A percentile compares a stretch with the other conserved stretches of the same genome.
phyloP scores from a whole-genome alignment of 495 filamentous ascomycete genomes.

The Neurospora sp. region DNA sequence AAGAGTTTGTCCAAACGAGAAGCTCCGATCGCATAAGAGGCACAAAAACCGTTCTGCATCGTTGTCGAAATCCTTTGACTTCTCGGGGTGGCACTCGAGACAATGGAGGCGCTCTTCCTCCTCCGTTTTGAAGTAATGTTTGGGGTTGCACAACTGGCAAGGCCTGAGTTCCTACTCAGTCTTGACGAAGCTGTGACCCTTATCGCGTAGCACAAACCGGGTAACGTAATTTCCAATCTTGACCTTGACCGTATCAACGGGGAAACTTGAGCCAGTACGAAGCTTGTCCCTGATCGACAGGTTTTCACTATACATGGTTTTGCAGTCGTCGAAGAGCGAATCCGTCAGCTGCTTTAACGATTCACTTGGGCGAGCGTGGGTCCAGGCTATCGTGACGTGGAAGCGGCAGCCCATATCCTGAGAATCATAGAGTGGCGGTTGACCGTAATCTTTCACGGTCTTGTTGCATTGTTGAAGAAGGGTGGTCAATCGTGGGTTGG shows the following conservation, averaged over 20 bases:
- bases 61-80: neutral
- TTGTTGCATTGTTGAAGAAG: constrained; percentile 59
- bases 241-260: constrained; percentile 49
- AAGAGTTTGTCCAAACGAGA: neutral
- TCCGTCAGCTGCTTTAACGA: constrained; percentile 25
- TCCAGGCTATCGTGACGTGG: constrained; percentile 79
- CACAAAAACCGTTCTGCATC: neutral
- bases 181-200: neutral
- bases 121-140: neutral
- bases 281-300: neutral
- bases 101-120: neutral
- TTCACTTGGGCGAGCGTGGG: constrained; percentile 37
- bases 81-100: neutral
- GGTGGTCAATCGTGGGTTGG: constrained; percentile 46
- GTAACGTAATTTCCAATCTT: constrained; percentile 71
- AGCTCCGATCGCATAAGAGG: neutral
- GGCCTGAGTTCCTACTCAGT: neutral
- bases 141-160: neutral
- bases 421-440: constrained; percentile 59
- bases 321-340: constrained; percentile 11
- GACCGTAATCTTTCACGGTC: constrained; percentile 46
- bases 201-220: neutral
- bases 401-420: constrained; percentile 39
- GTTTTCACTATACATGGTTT: constrained; percentile 4
- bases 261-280: constrained; percentile 15